phyloP scores from a whole-genome alignment of 768 basidiomycete genomes.

The Podaxis carcinomalis region DNA sequence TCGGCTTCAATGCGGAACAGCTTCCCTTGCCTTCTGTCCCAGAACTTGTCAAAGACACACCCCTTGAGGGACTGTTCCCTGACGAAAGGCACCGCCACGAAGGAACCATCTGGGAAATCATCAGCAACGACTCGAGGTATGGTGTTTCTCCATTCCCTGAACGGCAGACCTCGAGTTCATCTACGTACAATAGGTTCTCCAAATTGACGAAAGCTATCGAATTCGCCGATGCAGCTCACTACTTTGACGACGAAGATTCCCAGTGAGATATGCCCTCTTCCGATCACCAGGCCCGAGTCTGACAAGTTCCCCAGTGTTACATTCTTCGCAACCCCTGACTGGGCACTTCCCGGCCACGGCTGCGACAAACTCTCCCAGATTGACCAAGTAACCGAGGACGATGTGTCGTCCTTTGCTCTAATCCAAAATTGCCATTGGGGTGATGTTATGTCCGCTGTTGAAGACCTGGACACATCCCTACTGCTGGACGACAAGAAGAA shows the following conservation, averaged over 20 bases:
- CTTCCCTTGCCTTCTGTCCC: not conserved
- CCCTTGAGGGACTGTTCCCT: not conserved
- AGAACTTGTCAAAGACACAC: not conserved
- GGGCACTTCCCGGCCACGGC: slow-evolving; percentile 29
- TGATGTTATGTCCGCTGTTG: slow-evolving; percentile 6
- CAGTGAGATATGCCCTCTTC: not conserved
- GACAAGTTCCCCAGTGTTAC: slow-evolving; percentile 33
- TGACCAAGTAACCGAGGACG: not conserved
- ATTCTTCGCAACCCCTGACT: slow-evolving; percentile 49
- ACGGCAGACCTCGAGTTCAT: not conserved
- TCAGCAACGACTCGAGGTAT: slow-evolving; percentile 14
- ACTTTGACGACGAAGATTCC: slow-evolving; percentile 10
- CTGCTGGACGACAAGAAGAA: slow-evolving; percentile 38
- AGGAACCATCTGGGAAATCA: slow-evolving; percentile 13
- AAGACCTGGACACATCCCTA: not conserved
- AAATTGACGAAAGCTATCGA: slow-evolving; percentile 22
- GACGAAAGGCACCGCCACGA: not conserved
- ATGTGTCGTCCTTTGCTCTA: slow-evolving; percentile 18
- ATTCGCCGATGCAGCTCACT: slow-evolving; percentile 18
- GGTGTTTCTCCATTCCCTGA: not conserved
- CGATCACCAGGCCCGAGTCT: not conserved
- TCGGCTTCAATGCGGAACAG: not conserved
- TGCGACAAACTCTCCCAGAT: slow-evolving; percentile 9
- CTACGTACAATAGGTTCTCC: slow-evolving; percentile 15
- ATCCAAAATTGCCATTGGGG: slow-evolving; percentile 10